phyloP scores from a whole-genome alignment of 2,329 filamentous ascomycete genomes.

The Diaporthe helianthi region DNA sequence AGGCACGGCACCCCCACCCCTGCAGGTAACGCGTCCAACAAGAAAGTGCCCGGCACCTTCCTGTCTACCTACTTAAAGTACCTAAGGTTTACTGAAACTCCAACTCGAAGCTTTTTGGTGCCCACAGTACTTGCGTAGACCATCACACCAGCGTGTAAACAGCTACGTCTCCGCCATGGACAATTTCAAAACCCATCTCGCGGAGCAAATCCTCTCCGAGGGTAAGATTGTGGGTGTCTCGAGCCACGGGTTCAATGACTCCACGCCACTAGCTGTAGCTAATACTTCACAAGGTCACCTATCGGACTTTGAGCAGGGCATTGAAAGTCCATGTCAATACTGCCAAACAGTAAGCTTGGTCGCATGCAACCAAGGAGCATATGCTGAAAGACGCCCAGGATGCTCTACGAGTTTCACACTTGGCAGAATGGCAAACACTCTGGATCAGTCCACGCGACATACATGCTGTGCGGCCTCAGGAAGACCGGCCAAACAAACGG shows the following conservation, averaged over 20 bases:
- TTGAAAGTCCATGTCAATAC: slow-evolving; percentile 84
- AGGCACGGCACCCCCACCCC: slow-evolving; percentile 10
- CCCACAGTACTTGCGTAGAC: neutral
- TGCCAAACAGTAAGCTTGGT: slow-evolving; percentile 78
- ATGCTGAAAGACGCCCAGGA: slow-evolving; percentile 56
- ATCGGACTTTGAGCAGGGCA: slow-evolving; percentile 82
- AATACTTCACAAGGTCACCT: slow-evolving; percentile 74
- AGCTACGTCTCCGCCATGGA: slow-evolving; percentile 50
- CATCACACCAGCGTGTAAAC: neutral
- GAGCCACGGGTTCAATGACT: slow-evolving; percentile 1
- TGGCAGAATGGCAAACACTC: slow-evolving; percentile 78
- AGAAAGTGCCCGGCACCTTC: neutral
- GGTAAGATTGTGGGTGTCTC: slow-evolving; percentile 67
- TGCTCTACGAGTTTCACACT: slow-evolving; percentile 85
- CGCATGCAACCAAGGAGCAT: neutral
- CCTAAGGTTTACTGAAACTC: neutral
- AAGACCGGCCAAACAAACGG: slow-evolving; percentile 44
- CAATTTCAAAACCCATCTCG: slow-evolving; percentile 75
- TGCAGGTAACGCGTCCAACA: slow-evolving; percentile 8
- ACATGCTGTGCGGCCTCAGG: slow-evolving; percentile 79
- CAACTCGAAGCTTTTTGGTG: neutral
- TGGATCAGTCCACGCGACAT: slow-evolving; percentile 87
- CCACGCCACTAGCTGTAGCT: slow-evolving; percentile 20
- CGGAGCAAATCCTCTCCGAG: slow-evolving; percentile 78
- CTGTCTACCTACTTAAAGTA: too few relatives aligned